These are phyloP conservation scores for Polygonum aviculare DNA, from an alignment of 148 eudicot species.

Conservation along the genomic window DNA sequence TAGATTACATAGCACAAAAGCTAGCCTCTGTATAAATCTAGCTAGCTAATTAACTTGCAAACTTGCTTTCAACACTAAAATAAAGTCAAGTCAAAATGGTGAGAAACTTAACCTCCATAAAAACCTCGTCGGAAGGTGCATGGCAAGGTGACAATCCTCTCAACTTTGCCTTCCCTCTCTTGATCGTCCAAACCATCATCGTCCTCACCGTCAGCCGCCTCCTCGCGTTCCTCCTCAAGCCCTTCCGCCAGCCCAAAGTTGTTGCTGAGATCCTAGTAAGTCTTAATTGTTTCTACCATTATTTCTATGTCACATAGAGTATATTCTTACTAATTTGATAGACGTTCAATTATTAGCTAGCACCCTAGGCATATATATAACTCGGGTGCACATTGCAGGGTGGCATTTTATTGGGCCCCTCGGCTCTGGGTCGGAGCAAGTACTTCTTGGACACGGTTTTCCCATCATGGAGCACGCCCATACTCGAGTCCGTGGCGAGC, in stretches of 20 bases:
- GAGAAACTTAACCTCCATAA: constrained; percentile 13
- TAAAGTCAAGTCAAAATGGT: no score
- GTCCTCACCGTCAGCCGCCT: constrained; percentile 44
- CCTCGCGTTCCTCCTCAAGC: constrained; percentile 48
- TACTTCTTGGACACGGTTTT: constrained; percentile 25
- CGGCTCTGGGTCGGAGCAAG: constrained; percentile 41
- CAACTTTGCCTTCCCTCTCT: constrained; percentile 51
- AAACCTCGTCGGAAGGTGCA: constrained; percentile 32
- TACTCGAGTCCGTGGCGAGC: constrained; percentile 42
- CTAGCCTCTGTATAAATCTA: no score
- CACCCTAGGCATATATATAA: no score
- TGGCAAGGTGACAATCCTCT: constrained; percentile 48
- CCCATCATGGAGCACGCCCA: constrained; percentile 30
- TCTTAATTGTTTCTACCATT: background rate
- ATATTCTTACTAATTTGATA: no score
- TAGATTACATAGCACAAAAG: no score
- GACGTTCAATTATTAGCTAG: no score
- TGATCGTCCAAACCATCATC: constrained; percentile 52
- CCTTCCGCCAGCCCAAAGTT: constrained; percentile 71
- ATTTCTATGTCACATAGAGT: no score
- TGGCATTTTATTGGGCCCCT: constrained; percentile 46
- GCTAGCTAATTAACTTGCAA: no score
- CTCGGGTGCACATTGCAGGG: constrained; percentile 19
- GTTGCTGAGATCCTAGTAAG: constrained; percentile 69
- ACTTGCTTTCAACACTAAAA: no score